phyloP scores from a whole-genome alignment of 257 asterid species.

The Salvia rosmarinus region DNA sequence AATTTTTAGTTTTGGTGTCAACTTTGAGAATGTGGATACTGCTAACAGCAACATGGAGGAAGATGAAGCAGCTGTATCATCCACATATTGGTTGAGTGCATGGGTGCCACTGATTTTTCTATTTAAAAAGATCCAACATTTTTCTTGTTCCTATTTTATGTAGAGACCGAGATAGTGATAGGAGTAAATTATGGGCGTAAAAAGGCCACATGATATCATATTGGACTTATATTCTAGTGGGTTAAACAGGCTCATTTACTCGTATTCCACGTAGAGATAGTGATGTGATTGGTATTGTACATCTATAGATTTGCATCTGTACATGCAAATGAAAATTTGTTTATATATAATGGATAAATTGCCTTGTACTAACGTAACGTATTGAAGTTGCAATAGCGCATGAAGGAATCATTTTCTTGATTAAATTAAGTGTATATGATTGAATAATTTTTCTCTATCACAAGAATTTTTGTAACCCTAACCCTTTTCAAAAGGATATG shows the following conservation, averaged over 20 bases:
- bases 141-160: background rate
- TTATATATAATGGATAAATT: too few species aligned
- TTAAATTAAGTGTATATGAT: too few species aligned
- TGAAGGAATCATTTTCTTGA: too few species aligned
- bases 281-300: too few species aligned
- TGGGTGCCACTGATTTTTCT: constrained; percentile 48
- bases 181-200: constrained; percentile 19
- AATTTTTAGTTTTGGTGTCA: background rate
- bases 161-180: background rate
- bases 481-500: too few species aligned
- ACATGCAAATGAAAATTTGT: too few species aligned
- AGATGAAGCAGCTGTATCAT: constrained; percentile 38
- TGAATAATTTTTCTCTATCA: too few species aligned
- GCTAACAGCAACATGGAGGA: constrained; percentile 34
- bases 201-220: background rate
- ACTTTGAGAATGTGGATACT: constrained; percentile 22
- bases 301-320: too few species aligned
- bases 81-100: constrained; percentile 47
- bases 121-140: constrained; percentile 10
- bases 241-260: background rate
- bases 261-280: background rate
- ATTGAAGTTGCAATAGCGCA: too few species aligned
- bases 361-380: too few species aligned
- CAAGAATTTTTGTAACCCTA: too few species aligned
- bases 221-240: background rate